Evolutionary conservation across 2,329 filamentous ascomycete species (phyloP), one percentile per base, ranked within the genome.

Genomic region (Fusarium sp.): DNA sequence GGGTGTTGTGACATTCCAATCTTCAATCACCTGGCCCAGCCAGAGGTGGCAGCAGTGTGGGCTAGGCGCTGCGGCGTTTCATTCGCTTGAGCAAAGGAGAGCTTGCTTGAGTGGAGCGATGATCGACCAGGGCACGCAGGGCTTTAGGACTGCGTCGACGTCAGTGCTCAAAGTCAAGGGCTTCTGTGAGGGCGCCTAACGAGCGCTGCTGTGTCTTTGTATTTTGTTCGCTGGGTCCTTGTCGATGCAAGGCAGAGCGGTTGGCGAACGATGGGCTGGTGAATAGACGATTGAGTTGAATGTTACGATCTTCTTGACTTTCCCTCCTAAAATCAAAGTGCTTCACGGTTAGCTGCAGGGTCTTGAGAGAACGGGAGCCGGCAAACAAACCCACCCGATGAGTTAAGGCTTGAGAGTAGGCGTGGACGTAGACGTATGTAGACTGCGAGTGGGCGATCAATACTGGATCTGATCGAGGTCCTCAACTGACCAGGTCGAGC

Each of bases 31-130:
- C 76, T 78, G 76, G 74, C 70, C 76, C 70, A 77, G 73, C 73
- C 65, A 69, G 68, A 76, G 75, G 71, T 77, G 68, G 75, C 56
- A 77, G 70, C 66, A 72, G 73, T 76, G 75, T 72, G 77, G 75
- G 75, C 73, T 79, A 80, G 79, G 77, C 79, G 79, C 80, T 78
- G 75, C 73, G 77, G 75, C 73, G 79, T 82, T 75, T 79, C 77
- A 82, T 80, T 80, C 77, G 79, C 74, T 75, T 78, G 76, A 74
- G 69, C 70, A 71, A 75, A 69, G 75, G 70, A 59, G 62, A 76
- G 66, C 66, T 63, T 76, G 75, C 67, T 75, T 65, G 71, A 60
- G 69, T 78, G 78, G 73, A 78, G 76, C 68, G 76, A 80, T 78
- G 77, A 80, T 78, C 76, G 77, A 73, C 79, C 77, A 75, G 78